phyloP scores from a whole-genome alignment of 352 stramenopile species.

The Globisporangium iwayamae region DNA sequence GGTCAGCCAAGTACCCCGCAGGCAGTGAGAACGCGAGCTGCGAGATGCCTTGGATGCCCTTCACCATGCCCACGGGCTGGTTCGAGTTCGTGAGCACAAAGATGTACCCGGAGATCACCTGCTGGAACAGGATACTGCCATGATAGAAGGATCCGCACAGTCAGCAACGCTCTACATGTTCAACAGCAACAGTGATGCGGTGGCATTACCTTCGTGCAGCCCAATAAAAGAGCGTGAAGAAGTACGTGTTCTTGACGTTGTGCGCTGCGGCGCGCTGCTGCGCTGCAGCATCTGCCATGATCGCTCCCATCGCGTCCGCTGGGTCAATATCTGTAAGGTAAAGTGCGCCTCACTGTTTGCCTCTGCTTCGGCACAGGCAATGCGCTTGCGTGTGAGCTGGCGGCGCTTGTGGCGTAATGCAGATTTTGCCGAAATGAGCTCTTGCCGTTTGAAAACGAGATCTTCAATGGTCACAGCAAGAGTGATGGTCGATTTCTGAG shows the following conservation, averaged over 20 bases:
- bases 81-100: conserved; percentile 75
- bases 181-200: background rate
- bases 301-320: background rate
- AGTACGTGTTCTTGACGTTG: conserved; percentile 65
- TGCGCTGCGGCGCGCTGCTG: conserved; percentile 14
- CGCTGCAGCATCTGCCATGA: background rate
- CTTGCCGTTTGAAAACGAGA: background rate
- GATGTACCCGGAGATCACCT: conserved; percentile 72
- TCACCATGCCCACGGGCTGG: conserved; percentile 75
- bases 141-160: background rate
- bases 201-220: conserved; percentile 35
- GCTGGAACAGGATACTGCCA: conserved; percentile 69
- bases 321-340: background rate
- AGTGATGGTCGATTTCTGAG: conserved; percentile 3
- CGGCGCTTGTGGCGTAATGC: background rate
- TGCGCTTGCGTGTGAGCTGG: background rate
- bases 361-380: background rate
- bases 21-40: conserved; percentile 73
- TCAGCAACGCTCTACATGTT: background rate
- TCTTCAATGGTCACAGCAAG: background rate
- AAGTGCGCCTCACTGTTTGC: too few species aligned
- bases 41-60: conserved; percentile 77
- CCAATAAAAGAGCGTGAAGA: conserved; percentile 79
- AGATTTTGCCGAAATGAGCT: background rate
- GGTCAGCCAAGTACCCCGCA: conserved; percentile 64